Base-by-base conservation (phyloP, 805 yeast species). In the Blastobotrys parvus region DNA sequence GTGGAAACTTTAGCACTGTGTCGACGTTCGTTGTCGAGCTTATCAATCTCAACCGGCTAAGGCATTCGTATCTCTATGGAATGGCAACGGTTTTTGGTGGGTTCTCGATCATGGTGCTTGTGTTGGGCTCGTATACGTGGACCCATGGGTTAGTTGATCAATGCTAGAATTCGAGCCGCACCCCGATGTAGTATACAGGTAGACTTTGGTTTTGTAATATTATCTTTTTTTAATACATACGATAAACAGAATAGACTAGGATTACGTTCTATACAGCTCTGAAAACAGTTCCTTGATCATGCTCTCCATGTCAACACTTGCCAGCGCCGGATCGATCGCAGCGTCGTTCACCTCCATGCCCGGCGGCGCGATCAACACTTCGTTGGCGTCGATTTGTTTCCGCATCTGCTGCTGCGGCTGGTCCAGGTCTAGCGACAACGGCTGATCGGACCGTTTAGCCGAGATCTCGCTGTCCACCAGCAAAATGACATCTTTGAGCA, bases 21-120 rank as follows among this genome's bases (percentile, higher is more conserved):
- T 80, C 90, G 43, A 82, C 95, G 0, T 82, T 87, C 51, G 71
- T 83, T 6, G 77, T 73, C 34, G 97, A 88, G 58, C 59, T 85
- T 31, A 68, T 60, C 43, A 59, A 61, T 3, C 48, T 72, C 38
- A 61, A 57, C 4, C 22, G 41, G 17, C 27, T 67, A 3, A 31
- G 55, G 13, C 47, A 63, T 45, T 62, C 76, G 3, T 72, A 77
- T 43, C 45, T 59, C 5, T 88, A 88, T 57, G 81, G 74, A 4
- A 20, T 61, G 1, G 43, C 56, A 0, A 71, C 84, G 13, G 53
- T 85, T 1, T 52, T 60, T 1, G 42, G 64, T 0, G 70, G 80
- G 13, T 84, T 75, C 56, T 42, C 62, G 3, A 27, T 76, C 1
- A 62, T 75, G 43, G 59, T 87, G 2, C 44, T 85, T n/a, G 72